A percentile compares a stretch with the other conserved stretches of the same genome.
These are phyloP conservation scores for Hypoxylon lenormandii DNA, from an alignment of 495 filamentous ascomycete species.

Conservation along the genomic window DNA sequence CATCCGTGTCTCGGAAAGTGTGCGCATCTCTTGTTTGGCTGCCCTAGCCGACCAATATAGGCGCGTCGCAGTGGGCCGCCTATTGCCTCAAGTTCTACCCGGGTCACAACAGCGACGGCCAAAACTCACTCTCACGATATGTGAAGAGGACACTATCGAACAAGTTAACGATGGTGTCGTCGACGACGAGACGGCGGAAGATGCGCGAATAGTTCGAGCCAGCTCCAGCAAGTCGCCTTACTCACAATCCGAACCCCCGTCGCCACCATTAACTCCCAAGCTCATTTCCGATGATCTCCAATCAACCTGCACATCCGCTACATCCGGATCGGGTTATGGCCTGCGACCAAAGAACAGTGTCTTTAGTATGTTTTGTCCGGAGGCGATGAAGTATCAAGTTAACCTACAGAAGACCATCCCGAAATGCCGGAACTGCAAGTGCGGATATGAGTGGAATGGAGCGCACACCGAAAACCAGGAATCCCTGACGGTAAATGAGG, in stretches of 20 bases:
- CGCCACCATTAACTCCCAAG: conserved; percentile 55
- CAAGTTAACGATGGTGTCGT: conserved; percentile 4
- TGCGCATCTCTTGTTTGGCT: conserved; percentile 47
- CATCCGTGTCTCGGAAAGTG: conserved; percentile 50
- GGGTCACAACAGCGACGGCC: conserved; percentile 38
- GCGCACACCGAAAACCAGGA: conserved; percentile 9
- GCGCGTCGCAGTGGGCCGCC: conserved; percentile 52
- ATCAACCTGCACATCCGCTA: conserved; percentile 31
- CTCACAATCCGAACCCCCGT: conserved; percentile 54
- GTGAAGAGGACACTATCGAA: conserved; percentile 17
- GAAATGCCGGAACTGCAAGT: conserved; percentile 46
- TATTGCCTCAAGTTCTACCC: conserved; percentile 51
- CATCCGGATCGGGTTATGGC: conserved; percentile 16
- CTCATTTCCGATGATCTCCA: conserved; percentile 44
- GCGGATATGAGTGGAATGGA: conserved; percentile 53
- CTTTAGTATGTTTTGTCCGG: conserved; percentile 56
- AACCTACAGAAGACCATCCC: conserved; percentile 48
- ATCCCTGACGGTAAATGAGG: conserved; percentile 47
- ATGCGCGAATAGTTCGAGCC: conserved; percentile 27
- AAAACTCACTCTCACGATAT: conserved; percentile 14
- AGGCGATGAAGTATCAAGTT: conserved; percentile 55
- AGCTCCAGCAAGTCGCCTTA: conserved; percentile 28
- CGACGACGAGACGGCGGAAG: conserved; percentile 28
- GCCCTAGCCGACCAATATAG: conserved; percentile 55
- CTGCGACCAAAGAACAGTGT: conserved; percentile 54